Evolutionary conservation across 2,329 filamentous ascomycete species (phyloP).

Genomic region (Phyllosticta citriasiana): DNA sequence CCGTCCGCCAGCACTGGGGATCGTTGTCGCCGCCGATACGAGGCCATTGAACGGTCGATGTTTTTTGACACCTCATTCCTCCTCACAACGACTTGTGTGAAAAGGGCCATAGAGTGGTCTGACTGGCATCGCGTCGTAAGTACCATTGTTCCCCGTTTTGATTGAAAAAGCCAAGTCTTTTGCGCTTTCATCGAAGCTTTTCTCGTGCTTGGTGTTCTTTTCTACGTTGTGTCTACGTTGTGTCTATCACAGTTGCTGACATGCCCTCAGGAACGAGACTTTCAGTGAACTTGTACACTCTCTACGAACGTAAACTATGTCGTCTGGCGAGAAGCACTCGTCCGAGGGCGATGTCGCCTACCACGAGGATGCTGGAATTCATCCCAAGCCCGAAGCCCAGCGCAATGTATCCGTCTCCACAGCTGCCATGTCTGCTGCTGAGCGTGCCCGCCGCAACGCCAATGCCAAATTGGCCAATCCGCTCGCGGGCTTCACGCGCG

Average conservation of each 20-base stretch:
- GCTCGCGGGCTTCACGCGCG: constrained; percentile 37
- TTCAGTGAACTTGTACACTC: neutral
- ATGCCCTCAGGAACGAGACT: neutral
- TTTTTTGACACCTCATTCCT: neutral
- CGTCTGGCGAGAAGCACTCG: constrained; percentile 9
- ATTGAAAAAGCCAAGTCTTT: neutral
- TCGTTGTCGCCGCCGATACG: neutral
- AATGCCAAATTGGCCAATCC: constrained; percentile 46
- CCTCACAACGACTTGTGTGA: neutral
- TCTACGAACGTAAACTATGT: constrained; percentile 1
- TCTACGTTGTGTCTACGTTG: neutral
- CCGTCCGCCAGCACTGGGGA: neutral
- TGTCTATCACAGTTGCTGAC: neutral
- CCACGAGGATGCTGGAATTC: constrained; percentile 6
- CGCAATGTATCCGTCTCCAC: constrained; percentile 16
- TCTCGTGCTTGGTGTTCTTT: neutral
- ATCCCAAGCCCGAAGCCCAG: neutral
- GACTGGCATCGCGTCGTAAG: neutral
- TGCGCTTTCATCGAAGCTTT: neutral
- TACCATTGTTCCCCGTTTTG: neutral
- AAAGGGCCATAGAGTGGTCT: neutral
- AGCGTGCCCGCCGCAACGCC: constrained; percentile 24
- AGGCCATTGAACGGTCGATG: neutral
- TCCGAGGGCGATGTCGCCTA: constrained; percentile 13
- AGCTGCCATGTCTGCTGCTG: constrained; percentile 24